Conservation (phyloP, 2,329 filamentous ascomycete genomes). For the Grosmannia penicillata region DNA sequence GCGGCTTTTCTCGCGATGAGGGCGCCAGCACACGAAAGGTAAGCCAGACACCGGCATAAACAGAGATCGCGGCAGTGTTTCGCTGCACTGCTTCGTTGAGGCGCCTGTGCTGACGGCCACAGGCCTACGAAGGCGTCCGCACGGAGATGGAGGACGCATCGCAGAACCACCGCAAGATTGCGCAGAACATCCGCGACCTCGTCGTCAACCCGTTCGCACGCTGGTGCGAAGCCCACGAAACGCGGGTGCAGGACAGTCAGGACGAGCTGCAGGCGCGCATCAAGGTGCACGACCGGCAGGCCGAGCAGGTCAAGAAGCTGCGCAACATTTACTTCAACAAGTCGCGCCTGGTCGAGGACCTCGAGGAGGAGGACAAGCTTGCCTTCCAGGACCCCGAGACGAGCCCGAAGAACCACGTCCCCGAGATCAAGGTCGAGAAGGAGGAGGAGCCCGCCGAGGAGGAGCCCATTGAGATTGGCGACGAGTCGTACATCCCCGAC, state of each 20-base stretch:
- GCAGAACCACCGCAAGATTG: constrained; percentile 86
- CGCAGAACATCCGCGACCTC: constrained; percentile 87
- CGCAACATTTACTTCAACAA: constrained; percentile 98
- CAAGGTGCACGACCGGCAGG: constrained; percentile 85
- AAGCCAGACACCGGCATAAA: too few relatives aligned
- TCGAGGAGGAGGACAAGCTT: constrained; percentile 97
- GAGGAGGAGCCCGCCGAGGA: constrained; percentile 59
- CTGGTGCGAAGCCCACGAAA: constrained; percentile 93
- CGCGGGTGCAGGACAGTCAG: constrained; percentile 82
- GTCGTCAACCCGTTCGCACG: constrained; percentile 87
- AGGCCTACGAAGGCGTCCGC: constrained; percentile 91
- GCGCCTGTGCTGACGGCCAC: neutral
- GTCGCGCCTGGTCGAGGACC: constrained; percentile 84
- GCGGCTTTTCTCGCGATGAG: constrained; percentile 82
- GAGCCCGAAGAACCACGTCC: constrained; percentile 49
- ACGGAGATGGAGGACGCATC: constrained; percentile 84
- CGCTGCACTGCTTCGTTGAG: neutral
- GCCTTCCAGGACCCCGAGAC: constrained; percentile 79
- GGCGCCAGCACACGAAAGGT: constrained; percentile 94
- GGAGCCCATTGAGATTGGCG: constrained; percentile 77
- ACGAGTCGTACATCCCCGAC: constrained; percentile 70
- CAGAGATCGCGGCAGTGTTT: too few relatives aligned
- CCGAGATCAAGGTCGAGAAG: constrained; percentile 73
- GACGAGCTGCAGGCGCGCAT: constrained; percentile 84
- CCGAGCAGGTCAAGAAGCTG: constrained; percentile 80